Evolutionary conservation across 2,329 filamentous ascomycete species (phyloP).

Genomic region (Cadophora sp.): DNA sequence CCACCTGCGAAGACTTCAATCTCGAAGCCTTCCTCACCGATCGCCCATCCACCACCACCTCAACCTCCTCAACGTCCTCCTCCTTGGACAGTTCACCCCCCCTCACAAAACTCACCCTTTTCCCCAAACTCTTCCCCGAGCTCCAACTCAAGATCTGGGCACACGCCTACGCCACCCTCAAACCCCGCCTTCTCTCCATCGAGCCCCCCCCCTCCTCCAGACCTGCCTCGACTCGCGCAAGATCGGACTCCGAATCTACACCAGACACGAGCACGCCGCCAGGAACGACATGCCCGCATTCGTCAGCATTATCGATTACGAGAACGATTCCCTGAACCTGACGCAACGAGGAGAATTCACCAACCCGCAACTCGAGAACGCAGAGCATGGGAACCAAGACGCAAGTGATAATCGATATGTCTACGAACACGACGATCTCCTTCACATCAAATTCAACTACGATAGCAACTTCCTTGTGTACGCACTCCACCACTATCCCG

Average conservation of each 20-base stretch:
- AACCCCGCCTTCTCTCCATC: neutral
- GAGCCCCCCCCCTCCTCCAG: conserved; percentile 1
- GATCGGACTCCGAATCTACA: neutral
- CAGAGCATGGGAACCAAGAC: too few relatives aligned
- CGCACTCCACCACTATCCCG: neutral
- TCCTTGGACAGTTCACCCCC: neutral
- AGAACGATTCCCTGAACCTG: conserved; percentile 7
- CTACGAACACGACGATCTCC: neutral
- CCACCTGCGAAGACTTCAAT: neutral
- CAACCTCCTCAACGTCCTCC: neutral
- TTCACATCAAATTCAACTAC: neutral
- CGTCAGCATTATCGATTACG: neutral
- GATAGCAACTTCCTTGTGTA: neutral
- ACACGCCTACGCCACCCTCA: neutral
- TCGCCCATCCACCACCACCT: neutral
- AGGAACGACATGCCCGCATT: neutral
- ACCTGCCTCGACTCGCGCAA: conserved; percentile 8
- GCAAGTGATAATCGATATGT: neutral
- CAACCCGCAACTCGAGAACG: neutral
- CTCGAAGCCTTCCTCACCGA: neutral
- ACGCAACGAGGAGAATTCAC: neutral
- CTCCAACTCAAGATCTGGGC: conserved; percentile 5
- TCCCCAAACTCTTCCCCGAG: conserved; percentile 5
- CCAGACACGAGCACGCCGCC: neutral
- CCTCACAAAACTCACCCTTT: neutral